Evolutionary conservation across 495 filamentous ascomycete genomes (phyloP), one percentile per base, ranked within the genome.

Genomic region (Lophium mytilinum): DNA sequence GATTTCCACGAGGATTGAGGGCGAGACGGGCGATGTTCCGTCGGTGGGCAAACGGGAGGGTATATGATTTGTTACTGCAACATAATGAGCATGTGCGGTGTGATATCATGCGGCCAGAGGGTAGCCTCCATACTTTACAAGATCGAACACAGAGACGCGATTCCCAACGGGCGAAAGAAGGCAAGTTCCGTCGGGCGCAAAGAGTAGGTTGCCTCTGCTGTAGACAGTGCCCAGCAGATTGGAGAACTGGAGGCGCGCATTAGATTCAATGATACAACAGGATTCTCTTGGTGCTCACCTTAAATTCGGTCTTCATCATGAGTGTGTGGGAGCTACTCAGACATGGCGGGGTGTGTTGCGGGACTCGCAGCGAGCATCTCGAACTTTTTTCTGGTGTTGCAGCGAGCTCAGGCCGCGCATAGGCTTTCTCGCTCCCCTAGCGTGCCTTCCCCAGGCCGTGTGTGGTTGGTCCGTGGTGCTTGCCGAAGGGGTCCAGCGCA

Each of bases 91-190:
- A 30, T 30, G 2, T 6, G 24, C 6, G 24, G 24, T 6, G 24
- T 30, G 6, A 6, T 3, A 30, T 3, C 24, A 30, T 30, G 6
- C 2, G 3, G 24, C 24, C 3, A 30, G 34, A 37, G 43, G 17
- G 10, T 30, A 35, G 11, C 30, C 45, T 10, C 73, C 83, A 62
- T 80, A 96, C 91, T 96, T 90, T 55, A 96, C 85, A 17, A 98
- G 77, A 68, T 98, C 91, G 72, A 98, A 98, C 49, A 96, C 87
- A 1, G 93, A 88, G 50, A 98, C 89, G 66, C 89, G 77, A 75
- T 97, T 98, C 66, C 93, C 93, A 53, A 98, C 94, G 21, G 93
- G 93, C n/a, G 94, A 97, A 60, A 93, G 85, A 45, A 98, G 79
- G 72, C 88, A 90, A 62, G 87, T 92, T 62, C 93, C 93, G 82